Evolutionary conservation across 371 early-diverging fungal species (phyloP).

Genomic region (Apophysomyces variabilis): DNA sequence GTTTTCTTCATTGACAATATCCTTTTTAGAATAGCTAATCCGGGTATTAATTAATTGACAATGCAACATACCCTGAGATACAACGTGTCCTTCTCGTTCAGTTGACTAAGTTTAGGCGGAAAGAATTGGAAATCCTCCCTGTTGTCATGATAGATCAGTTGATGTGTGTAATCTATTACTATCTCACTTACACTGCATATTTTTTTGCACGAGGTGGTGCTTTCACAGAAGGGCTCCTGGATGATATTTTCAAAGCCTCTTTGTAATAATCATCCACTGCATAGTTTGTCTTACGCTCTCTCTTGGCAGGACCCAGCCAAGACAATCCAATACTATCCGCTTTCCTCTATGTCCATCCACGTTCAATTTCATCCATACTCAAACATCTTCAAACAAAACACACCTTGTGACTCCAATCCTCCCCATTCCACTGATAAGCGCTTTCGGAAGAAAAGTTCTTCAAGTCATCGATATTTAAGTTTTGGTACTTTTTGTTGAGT

Average conservation of each 20-base stretch:
- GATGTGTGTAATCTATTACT: slow-evolving; percentile 1
- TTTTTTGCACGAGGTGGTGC: slow-evolving; percentile 64
- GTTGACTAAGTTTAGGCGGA: slow-evolving; percentile 76
- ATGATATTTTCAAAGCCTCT: slow-evolving; percentile 64
- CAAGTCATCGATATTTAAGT: slow-evolving; percentile 88
- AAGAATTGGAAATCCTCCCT: slow-evolving; percentile 93
- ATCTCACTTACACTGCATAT: slow-evolving; percentile 39
- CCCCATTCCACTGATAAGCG: slow-evolving; percentile 96
- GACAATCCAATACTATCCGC: slow-evolving; percentile 47
- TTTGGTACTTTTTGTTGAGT: slow-evolving; percentile 83
- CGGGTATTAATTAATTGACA: not conserved
- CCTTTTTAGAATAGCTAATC: not conserved
- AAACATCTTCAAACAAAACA: not conserved
- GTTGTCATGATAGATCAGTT: slow-evolving; percentile 19
- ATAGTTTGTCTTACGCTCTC: slow-evolving; percentile 87
- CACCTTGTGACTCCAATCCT: slow-evolving; percentile 80
- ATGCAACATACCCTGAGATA: slow-evolving; percentile 44
- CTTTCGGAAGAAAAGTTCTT: slow-evolving; percentile 79
- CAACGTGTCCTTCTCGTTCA: slow-evolving; percentile 82
- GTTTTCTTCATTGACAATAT: slow-evolving; percentile 42
- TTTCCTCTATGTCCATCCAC: slow-evolving; percentile 30
- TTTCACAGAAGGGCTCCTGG: slow-evolving; percentile 53
- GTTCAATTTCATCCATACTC: too few species aligned
- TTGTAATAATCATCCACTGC: slow-evolving; percentile 89
- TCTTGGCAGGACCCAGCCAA: slow-evolving; percentile 89